These are phyloP conservation scores for Atractiella rhizophila DNA, from an alignment of 768 basidiomycete genomes.

Conservation along the genomic window DNA sequence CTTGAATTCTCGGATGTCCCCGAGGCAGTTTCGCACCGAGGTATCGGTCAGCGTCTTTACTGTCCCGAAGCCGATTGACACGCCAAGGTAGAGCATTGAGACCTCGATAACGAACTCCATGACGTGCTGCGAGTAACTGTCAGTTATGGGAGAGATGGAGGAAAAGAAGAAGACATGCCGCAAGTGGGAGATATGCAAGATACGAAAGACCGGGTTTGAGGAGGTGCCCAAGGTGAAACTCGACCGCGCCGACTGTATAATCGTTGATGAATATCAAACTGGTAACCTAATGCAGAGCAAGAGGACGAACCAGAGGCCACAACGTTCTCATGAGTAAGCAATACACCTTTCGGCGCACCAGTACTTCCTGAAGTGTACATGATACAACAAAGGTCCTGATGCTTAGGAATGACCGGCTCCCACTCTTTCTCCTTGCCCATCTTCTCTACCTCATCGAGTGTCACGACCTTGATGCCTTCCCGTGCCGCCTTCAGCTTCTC, in stretches of 20 bases:
- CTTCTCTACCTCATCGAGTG: slow-evolving; percentile 43
- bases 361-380: slow-evolving; percentile 82
- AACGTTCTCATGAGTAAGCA: slow-evolving; percentile 65
- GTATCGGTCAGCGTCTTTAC: slow-evolving; percentile 90
- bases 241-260: slow-evolving; percentile 42
- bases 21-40: slow-evolving; percentile 58
- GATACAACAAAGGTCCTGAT: slow-evolving; percentile 36
- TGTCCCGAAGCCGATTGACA: slow-evolving; percentile 66
- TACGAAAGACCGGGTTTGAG: slow-evolving; percentile 31
- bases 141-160: background rate
- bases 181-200: slow-evolving; percentile 77
- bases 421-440: slow-evolving; percentile 35
- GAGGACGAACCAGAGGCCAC: slow-evolving; percentile 33
- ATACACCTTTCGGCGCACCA: slow-evolving; percentile 80
- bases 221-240: slow-evolving; percentile 36
- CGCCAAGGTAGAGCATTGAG: slow-evolving; percentile 42
- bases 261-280: slow-evolving; percentile 3
- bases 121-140: slow-evolving; percentile 33
- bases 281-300: background rate
- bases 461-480: slow-evolving; percentile 30
- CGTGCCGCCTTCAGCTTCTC: slow-evolving; percentile 35
- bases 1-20: slow-evolving; percentile 56
- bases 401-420: slow-evolving; percentile 30
- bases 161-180: slow-evolving; percentile 16
- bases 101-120: slow-evolving; percentile 86